A percentile compares a stretch with the other conserved stretches of the same genome.
Evolutionary conservation across 176 grass and related monocot species (phyloP).

Genomic region (Avena sativa): DNA sequence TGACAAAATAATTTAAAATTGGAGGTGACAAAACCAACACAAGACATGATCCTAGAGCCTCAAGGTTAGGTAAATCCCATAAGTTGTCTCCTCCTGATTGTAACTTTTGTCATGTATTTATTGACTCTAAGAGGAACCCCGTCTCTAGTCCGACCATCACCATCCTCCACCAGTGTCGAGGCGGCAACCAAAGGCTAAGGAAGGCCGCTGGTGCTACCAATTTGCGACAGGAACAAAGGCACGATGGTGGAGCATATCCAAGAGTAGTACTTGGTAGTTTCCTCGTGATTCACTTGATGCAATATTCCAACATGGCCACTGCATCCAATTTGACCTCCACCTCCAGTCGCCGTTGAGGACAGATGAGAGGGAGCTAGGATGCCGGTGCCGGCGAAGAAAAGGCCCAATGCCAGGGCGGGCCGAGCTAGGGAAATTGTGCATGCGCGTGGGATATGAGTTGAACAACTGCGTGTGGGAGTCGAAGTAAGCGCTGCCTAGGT

Average conservation of each 20-base stretch:
- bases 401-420: too few relatives aligned
- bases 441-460: neutral
- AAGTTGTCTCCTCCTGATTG: neutral
- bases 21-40: neutral
- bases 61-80: neutral
- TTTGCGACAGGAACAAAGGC: too few relatives aligned
- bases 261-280: neutral
- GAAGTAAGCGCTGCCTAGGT: neutral
- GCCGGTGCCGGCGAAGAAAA: neutral
- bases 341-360: neutral
- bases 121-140: too few relatives aligned
- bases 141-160: too few relatives aligned
- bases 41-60: neutral
- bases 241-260: neutral
- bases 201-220: too few relatives aligned
- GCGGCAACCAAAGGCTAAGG: too few relatives aligned
- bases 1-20: too few relatives aligned
- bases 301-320: neutral
- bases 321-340: neutral
- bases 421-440: neutral
- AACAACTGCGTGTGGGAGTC: neutral
- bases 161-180: too few relatives aligned
- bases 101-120: too few relatives aligned
- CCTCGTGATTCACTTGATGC: neutral
- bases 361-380: neutral